Conservation (phyloP, 495 filamentous ascomycete genomes). For the Cercophora sp. region DNA sequence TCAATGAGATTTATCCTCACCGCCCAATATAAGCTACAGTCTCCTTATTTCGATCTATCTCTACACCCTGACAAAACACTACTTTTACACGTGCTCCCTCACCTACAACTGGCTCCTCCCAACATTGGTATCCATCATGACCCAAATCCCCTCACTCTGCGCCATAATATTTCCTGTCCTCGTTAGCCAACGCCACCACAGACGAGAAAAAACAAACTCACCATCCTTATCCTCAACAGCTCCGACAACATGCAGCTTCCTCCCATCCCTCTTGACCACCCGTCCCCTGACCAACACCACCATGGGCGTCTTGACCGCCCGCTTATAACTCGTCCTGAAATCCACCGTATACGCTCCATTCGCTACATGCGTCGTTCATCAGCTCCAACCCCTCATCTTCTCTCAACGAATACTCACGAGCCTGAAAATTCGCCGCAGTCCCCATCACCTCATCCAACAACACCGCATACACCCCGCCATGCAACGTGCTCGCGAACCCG, state of each 20-base stretch:
- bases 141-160: constrained; percentile 16
- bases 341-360: constrained; percentile 19
- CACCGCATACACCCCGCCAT: constrained; percentile 20
- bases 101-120: constrained; percentile 14
- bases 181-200: background rate
- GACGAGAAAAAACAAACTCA: background rate
- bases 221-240: constrained; percentile 23
- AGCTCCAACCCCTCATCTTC: background rate
- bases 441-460: constrained; percentile 27
- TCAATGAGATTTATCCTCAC: too few relatives aligned
- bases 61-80: background rate
- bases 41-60: too few relatives aligned
- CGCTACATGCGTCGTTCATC: background rate
- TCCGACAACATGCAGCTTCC: constrained; percentile 21
- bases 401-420: constrained; percentile 1
- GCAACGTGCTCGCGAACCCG: constrained; percentile 14
- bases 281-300: constrained; percentile 18
- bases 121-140: constrained; percentile 9
- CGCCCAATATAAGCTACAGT: too few relatives aligned
- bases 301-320: constrained; percentile 16
- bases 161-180: constrained; percentile 16
- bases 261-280: constrained; percentile 17
- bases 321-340: constrained; percentile 16
- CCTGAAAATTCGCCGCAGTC: constrained; percentile 19
- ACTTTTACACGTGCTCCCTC: background rate